Conservation (phyloP, 805 yeast species). For the Metschnikowia lunata region DNA sequence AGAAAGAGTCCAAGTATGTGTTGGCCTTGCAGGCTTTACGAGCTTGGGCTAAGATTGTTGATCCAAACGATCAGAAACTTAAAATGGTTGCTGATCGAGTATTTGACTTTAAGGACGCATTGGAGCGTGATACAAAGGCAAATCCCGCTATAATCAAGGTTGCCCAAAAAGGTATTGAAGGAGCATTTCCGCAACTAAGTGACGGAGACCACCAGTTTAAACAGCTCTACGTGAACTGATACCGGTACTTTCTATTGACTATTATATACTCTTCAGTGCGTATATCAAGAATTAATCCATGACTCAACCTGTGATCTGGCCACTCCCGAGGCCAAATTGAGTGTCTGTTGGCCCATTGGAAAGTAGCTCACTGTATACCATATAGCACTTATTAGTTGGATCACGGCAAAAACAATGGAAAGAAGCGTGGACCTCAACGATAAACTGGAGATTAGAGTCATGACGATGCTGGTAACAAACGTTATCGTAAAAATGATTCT, state of each 20-base stretch:
- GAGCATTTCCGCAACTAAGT: conserved; percentile 33
- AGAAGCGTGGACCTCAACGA: conserved; percentile 34
- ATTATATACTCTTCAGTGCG: no score
- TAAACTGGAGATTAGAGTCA: conserved; percentile 37
- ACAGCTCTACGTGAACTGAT: conserved; percentile 11
- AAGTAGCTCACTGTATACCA: conserved; percentile 47
- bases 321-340: conserved; percentile 38
- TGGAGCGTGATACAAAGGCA: conserved; percentile 33
- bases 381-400: conserved; percentile 38
- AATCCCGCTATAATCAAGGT: conserved; percentile 45
- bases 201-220: conserved; percentile 17
- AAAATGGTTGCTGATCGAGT: conserved; percentile 28
- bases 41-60: conserved; percentile 38
- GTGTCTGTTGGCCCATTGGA: conserved; percentile 44
- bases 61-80: conserved; percentile 19
- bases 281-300: conserved; percentile 33
- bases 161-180: conserved; percentile 32
- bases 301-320: conserved; percentile 42
- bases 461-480: conserved; percentile 35
- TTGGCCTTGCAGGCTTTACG: conserved; percentile 43
- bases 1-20: conserved; percentile 42
- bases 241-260: not conserved
- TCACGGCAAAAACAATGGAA: conserved; percentile 37
- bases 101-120: conserved; percentile 26
- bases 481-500: conserved; percentile 36